Evolutionary conservation across 139 green algal genomes (phyloP), one percentile per base, ranked within the genome.

Genomic region (Picochlorum sp.): DNA sequence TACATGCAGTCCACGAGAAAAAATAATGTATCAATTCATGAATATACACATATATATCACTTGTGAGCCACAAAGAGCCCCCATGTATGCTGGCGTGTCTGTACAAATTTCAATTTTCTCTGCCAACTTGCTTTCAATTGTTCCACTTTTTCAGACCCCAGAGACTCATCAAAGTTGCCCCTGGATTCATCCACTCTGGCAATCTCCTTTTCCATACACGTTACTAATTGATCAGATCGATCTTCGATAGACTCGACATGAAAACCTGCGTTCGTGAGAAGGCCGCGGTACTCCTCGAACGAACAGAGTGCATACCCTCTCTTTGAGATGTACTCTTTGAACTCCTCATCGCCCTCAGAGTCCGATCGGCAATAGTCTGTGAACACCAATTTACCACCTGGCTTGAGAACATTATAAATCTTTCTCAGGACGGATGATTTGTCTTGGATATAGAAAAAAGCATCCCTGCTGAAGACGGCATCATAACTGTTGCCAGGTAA

Each of bases 361-460:
- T 45, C 49, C 30, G 68, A 61, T 54, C 71, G 60, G 73, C 88
- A 95, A 69, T 95, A 95, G 63, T 95, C 88, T 11, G 77, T 88
- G 45, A 95, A 80, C 2, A 95, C 72, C 34, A 95, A 57, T 34
- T 44, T 67, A 6, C 88, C 88, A 11, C 88, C 88, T 0, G 88
- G 88, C 59, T 79, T 82, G 28, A 95, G 65, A 68, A 79, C 80
- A 1, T 50, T 23, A 49, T 73, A 69, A 50, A 95, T 71, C 30
- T 68, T 60, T 18, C 44, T 51, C 55, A 94, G 86, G 52, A 95
- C 66, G 1, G 63, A 62, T 1, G 68, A 47, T 68, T 95, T 95
- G 66, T 95, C 83, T 15, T 80, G 50, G 15, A 95, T 85, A 68
- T 95, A 88, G 54, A 95, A 72, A 16, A 95, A 65, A 2, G 69